Conservation (phyloP, 148 eudicot species). For the Spergularia bocconei region DNA sequence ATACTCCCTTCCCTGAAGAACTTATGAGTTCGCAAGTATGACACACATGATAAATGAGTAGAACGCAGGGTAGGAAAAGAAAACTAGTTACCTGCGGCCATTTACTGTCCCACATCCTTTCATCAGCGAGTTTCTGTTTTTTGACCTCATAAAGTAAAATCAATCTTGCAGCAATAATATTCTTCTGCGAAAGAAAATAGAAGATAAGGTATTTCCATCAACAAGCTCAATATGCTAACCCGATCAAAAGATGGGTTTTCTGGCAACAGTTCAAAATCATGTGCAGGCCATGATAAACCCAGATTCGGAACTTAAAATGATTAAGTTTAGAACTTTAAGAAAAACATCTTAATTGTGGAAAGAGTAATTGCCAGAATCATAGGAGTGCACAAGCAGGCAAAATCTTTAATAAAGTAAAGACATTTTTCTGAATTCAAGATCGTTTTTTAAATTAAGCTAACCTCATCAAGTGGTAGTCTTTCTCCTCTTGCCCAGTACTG, state of each 20-base stretch:
- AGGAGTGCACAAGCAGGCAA: background rate
- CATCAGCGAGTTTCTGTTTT: slow-evolving; percentile 4
- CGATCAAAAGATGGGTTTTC: slow-evolving; percentile 1
- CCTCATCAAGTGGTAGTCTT: background rate
- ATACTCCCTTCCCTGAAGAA: background rate
- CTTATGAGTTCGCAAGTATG: background rate
- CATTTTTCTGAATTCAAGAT: background rate
- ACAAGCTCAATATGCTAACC: background rate
- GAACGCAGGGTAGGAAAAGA: background rate
- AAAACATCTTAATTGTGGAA: background rate
- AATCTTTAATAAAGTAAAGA: background rate
- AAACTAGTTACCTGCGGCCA: slow-evolving; percentile 10
- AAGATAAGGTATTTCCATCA: background rate
- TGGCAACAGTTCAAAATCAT: background rate
- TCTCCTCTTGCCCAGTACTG: slow-evolving; percentile 15
- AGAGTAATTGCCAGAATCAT: background rate
- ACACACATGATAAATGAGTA: background rate
- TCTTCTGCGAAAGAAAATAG: slow-evolving; percentile 1
- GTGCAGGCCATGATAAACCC: background rate
- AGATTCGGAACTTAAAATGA: background rate
- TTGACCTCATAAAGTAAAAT: slow-evolving; percentile 20
- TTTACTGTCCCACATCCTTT: slow-evolving; percentile 15
- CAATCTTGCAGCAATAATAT: slow-evolving; percentile 4
- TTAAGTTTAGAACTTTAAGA: slow-evolving; percentile 2
- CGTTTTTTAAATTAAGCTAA: background rate